Conservation (phyloP, 2,329 filamentous ascomycete genomes). For the Colletotrichum higginsianum region DNA sequence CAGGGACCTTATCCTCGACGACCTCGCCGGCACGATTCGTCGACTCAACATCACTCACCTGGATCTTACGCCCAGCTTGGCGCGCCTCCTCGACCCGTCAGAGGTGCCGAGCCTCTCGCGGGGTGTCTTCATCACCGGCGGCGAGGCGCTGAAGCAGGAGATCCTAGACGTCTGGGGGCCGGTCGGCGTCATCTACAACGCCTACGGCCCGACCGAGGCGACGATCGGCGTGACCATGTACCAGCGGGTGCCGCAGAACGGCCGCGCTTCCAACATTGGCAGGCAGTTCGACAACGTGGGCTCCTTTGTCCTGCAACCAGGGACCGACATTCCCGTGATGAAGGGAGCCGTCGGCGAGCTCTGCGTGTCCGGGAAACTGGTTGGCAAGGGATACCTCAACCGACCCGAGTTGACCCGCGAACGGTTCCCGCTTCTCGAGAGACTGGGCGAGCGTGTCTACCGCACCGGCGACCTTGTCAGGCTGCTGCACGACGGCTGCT, state of each 20-base stretch:
- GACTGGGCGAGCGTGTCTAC: conserved; percentile 77
- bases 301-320: conserved; percentile 81
- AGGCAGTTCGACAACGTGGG: conserved; percentile 90
- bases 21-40: conserved; percentile 81
- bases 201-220: conserved; percentile 91
- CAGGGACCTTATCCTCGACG: conserved; percentile 87
- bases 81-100: conserved; percentile 81
- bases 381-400: conserved; percentile 91
- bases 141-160: conserved; percentile 89
- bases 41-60: conserved; percentile 87
- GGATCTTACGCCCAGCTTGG: conserved; percentile 90
- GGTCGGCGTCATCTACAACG: conserved; percentile 88
- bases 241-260: conserved; percentile 82
- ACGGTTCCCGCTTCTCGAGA: conserved; percentile 77
- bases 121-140: conserved; percentile 94
- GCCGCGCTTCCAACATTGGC: conserved; percentile 90
- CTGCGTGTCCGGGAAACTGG: conserved; percentile 87
- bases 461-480: conserved; percentile 91
- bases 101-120: conserved; percentile 84
- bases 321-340: conserved; percentile 79
- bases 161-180: conserved; percentile 90
- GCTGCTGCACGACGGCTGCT: conserved; percentile 83
- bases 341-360: conserved; percentile 88
- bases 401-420: conserved; percentile 82
- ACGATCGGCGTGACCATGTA: conserved; percentile 95